Conservation (phyloP, 257 asterid genomes). For the Asclepias syriaca region DNA sequence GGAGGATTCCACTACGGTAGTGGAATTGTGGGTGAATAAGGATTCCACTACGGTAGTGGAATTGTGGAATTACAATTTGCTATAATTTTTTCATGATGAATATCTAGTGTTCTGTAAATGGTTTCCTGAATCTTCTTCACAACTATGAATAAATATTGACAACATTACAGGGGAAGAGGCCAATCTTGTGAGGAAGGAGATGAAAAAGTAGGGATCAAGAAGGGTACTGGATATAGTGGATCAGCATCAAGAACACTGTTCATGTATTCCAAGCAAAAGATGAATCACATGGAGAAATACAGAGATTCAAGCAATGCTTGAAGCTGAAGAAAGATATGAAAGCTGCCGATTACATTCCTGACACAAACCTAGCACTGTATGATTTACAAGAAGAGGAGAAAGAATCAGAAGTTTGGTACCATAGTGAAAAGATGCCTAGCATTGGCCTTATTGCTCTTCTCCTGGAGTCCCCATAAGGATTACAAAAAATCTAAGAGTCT, state of each 20-base stretch:
- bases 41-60: too few species aligned
- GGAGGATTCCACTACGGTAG: too few species aligned
- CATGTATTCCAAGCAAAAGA: conserved; percentile 90
- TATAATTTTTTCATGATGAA: background rate
- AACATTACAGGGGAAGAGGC: conserved; percentile 63
- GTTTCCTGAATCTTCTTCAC: background rate
- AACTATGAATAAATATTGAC: background rate
- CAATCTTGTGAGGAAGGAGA: conserved; percentile 59
- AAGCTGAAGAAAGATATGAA: conserved; percentile 53
- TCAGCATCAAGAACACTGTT: conserved; percentile 48
- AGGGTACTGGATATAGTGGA: conserved; percentile 81
- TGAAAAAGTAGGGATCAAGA: conserved; percentile 82
- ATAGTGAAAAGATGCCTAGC: conserved; percentile 92
- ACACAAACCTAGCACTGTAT: conserved; percentile 54
- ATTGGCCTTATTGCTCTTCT: conserved; percentile 65
- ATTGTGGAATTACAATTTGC: too few species aligned
- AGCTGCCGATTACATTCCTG: conserved; percentile 71
- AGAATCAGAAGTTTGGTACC: conserved; percentile 79
- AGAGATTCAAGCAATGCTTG: conserved; percentile 70
- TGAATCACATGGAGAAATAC: conserved; percentile 42
- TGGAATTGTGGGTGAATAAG: too few species aligned
- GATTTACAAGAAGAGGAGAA: conserved; percentile 89
- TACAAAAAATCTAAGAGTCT: conserved; percentile 74
- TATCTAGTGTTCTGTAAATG: background rate
- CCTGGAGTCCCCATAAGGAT: conserved; percentile 68